Percentiles rank a stretch among this genome's conserved stretches.
Conservation (phyloP, 768 basidiomycete species). For the Lyophyllum atratum region DNA sequence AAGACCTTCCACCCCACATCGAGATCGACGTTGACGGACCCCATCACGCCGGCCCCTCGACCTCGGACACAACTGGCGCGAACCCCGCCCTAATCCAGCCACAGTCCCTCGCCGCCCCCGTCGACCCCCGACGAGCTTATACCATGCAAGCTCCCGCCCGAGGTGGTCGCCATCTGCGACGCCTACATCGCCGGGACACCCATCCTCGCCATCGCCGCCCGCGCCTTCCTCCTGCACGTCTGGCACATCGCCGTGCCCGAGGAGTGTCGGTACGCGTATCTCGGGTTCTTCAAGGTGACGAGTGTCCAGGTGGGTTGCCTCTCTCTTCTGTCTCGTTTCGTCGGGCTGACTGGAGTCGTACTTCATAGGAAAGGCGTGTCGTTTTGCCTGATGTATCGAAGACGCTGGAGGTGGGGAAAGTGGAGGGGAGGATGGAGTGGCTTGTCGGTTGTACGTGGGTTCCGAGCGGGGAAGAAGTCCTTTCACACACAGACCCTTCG, state of each 20-base stretch:
- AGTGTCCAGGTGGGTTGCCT: slow-evolving; percentile 39
- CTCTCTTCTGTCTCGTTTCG: no score
- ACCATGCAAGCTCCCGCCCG: slow-evolving; percentile 39
- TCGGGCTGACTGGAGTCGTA: neutral
- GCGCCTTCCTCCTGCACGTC: slow-evolving; percentile 20
- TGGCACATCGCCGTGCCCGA: slow-evolving; percentile 34
- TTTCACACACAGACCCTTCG: slow-evolving; percentile 16
- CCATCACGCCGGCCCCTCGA: no score
- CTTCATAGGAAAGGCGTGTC: neutral
- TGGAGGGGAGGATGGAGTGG: slow-evolving; percentile 44
- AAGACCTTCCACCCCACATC: no score
- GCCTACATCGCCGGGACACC: slow-evolving; percentile 39
- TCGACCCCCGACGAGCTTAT: slow-evolving; percentile 9
- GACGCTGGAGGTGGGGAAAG: neutral
- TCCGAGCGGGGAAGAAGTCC: slow-evolving; percentile 46
- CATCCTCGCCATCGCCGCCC: slow-evolving; percentile 41
- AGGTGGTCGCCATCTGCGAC: slow-evolving; percentile 43
- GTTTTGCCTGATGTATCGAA: neutral
- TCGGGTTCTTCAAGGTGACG: slow-evolving; percentile 50
- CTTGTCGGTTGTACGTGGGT: slow-evolving; percentile 48
- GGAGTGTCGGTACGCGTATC: slow-evolving; percentile 42
- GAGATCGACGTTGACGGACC: no score
- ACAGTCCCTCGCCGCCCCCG: neutral
- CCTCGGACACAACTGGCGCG: no score
- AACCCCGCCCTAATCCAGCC: neutral